A percentile compares a stretch with the other conserved stretches of the same genome.
Conservation (phyloP, 2,329 filamentous ascomycete genomes). For the Macrophomina phaseolina region DNA sequence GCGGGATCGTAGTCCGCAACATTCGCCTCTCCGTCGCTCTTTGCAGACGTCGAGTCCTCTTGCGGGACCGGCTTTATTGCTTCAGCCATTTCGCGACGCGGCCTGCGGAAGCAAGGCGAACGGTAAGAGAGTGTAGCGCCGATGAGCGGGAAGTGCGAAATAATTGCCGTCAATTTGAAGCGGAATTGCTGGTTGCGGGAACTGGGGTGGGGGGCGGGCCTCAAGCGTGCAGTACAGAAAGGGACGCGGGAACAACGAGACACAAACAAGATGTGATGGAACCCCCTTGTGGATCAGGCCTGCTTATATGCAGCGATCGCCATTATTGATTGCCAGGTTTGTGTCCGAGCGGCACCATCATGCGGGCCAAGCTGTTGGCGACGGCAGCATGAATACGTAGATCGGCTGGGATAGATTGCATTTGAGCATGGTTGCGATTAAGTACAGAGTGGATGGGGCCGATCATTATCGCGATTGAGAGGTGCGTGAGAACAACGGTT, state of each 20-base stretch:
- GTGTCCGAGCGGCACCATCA: neutral
- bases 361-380: neutral
- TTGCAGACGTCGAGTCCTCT: neutral
- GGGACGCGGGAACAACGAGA: neutral
- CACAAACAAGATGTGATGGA: no score
- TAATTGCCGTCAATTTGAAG: neutral
- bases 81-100: neutral
- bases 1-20: slow-evolving; percentile 8
- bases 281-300: neutral
- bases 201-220: neutral
- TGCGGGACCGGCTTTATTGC: neutral
- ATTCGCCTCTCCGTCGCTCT: no score
- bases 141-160: neutral
- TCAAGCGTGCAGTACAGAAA: neutral
- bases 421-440: neutral
- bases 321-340: neutral
- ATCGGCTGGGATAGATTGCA: neutral
- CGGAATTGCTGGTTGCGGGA: neutral
- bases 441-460: neutral
- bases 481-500: no score
- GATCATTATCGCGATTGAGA: no score
- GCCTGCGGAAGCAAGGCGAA: neutral
- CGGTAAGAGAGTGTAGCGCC: neutral
- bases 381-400: neutral
- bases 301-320: neutral